These are phyloP conservation scores for Zoysia japonica DNA, from an alignment of 176 grass and related monocot genomes.

Conservation along the genomic window DNA sequence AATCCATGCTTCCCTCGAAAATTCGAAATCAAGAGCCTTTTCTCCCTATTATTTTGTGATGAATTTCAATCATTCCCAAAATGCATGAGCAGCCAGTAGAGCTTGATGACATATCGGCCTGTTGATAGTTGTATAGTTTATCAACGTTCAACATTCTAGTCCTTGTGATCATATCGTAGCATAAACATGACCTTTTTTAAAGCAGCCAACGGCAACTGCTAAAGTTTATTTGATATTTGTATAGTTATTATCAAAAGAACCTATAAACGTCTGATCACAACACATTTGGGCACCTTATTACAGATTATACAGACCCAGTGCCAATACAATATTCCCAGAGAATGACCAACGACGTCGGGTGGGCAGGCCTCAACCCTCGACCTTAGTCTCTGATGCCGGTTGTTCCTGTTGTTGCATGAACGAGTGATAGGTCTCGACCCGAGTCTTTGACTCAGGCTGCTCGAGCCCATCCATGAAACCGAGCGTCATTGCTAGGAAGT, in stretches of 20 bases:
- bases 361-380: conserved; percentile 30
- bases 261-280: conserved; percentile 38
- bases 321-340: conserved; percentile 13
- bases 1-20: too few relatives aligned
- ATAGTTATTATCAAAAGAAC: background rate
- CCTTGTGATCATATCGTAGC: background rate
- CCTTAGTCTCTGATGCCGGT: conserved; percentile 47
- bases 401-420: conserved; percentile 65
- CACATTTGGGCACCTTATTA: background rate
- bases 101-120: background rate
- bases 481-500: conserved; percentile 75
- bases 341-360: conserved; percentile 10
- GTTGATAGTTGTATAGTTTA: background rate
- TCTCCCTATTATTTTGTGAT: background rate
- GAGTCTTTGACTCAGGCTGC: conserved; percentile 57
- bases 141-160: background rate
- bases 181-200: background rate
- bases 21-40: background rate
- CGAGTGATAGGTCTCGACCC: conserved; percentile 67
- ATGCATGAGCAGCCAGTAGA: background rate
- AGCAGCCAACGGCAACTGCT: background rate
- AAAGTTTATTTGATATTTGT: conserved; percentile 3
- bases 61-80: background rate
- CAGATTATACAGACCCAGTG: conserved; percentile 12
- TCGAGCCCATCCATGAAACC: conserved; percentile 61